A percentile compares a stretch with the other conserved stretches of the same genome.
phyloP scores from a whole-genome alignment of 2,329 filamentous ascomycete genomes.

The Pseudohalonectria lignicola region DNA sequence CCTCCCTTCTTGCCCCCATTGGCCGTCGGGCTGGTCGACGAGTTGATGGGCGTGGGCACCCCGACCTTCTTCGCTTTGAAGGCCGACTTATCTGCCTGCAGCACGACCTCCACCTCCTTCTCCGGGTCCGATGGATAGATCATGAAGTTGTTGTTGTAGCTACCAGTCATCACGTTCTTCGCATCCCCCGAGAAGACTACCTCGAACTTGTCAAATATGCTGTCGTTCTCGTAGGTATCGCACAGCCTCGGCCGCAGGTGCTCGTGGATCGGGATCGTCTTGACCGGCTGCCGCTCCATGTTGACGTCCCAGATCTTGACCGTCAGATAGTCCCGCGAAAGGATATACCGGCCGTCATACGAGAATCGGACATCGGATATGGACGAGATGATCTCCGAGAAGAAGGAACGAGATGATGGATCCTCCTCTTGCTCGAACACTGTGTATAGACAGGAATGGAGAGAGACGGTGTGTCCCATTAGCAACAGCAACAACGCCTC shows the following conservation, averaged over 20 bases:
- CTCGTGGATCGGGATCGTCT: slow-evolving; percentile 98
- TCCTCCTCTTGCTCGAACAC: slow-evolving; percentile 99
- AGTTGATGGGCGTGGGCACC: slow-evolving; percentile 92
- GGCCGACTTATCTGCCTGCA: slow-evolving; percentile 96
- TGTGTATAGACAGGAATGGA: slow-evolving; percentile 34
- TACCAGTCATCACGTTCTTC: slow-evolving; percentile 99
- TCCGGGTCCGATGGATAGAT: slow-evolving; percentile 96
- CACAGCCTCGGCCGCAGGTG: slow-evolving; percentile 88
- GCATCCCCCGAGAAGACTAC: slow-evolving; percentile 97
- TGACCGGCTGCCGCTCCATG: slow-evolving; percentile 95
- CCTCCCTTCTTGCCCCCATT: slow-evolving; percentile 77
- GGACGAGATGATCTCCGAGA: slow-evolving; percentile 98
- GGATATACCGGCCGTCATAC: slow-evolving; percentile 89
- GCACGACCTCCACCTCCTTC: slow-evolving; percentile 92
- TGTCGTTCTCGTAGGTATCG: slow-evolving; percentile 98
- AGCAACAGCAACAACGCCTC: too few relatives aligned
- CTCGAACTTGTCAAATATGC: slow-evolving; percentile 99
- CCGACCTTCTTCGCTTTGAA: slow-evolving; percentile 99
- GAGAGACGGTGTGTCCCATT: too few relatives aligned
- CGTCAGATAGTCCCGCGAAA: slow-evolving; percentile 94
- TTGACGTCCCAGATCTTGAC: slow-evolving; percentile 99
- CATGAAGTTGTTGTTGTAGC: slow-evolving; percentile 99
- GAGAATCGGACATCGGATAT: slow-evolving; percentile 99
- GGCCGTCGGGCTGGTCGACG: slow-evolving; percentile 59
- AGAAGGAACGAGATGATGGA: slow-evolving; percentile 92